Evolutionary conservation across 2,329 filamentous ascomycete genomes (phyloP).

Genomic region (Diplodia mutila): DNA sequence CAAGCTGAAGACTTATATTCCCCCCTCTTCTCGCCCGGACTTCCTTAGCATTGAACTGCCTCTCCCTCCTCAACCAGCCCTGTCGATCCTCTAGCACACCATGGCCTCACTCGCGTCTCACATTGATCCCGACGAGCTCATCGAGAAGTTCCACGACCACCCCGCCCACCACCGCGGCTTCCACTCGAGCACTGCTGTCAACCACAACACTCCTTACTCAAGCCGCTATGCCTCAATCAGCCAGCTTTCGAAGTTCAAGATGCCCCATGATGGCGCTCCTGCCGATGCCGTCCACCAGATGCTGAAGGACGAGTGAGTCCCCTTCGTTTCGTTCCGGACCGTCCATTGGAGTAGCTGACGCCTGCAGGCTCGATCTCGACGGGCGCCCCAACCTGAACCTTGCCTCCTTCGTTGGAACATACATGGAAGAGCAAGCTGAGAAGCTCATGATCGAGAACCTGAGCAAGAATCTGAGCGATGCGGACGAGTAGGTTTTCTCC

Average conservation of each 20-base stretch:
- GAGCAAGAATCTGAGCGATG: constrained; percentile 73
- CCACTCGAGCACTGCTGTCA: constrained; percentile 46
- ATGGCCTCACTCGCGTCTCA: constrained; percentile 33
- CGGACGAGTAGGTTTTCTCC: constrained; percentile 49
- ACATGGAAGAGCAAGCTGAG: constrained; percentile 69
- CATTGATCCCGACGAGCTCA: constrained; percentile 59
- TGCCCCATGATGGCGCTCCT: constrained; percentile 61
- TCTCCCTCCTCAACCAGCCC: neutral
- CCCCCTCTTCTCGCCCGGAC: neutral
- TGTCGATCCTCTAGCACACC: neutral
- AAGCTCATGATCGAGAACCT: constrained; percentile 70
- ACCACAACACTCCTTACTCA: constrained; percentile 61
- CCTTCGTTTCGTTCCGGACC: neutral
- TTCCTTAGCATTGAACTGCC: neutral
- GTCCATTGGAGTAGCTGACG: neutral
- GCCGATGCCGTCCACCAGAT: constrained; percentile 69
- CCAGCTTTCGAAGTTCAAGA: constrained; percentile 63
- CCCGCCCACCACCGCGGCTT: constrained; percentile 46
- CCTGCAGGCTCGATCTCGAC: constrained; percentile 58
- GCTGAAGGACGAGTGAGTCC: constrained; percentile 46
- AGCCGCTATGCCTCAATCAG: constrained; percentile 59
- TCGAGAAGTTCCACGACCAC: constrained; percentile 56
- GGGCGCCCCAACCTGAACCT: constrained; percentile 70
- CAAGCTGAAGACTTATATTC: neutral
- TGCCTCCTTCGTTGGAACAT: constrained; percentile 71